Percentiles rank a stretch among this genome's conserved stretches.
Evolutionary conservation across 2,329 filamentous ascomycete genomes (phyloP).

Genomic region (Fusarium bulbicola): DNA sequence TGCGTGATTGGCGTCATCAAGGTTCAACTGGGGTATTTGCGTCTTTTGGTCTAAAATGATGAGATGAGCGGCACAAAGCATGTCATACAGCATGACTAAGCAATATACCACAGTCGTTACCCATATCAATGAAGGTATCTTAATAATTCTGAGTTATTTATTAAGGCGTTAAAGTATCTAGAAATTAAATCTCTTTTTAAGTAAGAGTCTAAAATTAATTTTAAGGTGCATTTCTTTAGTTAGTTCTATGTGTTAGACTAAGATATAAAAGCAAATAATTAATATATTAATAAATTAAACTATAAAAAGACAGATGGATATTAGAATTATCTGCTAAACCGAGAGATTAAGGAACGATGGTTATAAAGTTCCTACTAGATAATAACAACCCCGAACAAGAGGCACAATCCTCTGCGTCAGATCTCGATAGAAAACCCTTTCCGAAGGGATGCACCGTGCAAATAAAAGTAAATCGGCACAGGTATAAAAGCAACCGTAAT

Average conservation of each 20-base stretch:
- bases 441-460: constrained; percentile 49
- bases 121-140: no score
- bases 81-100: neutral
- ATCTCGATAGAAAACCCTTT: constrained; percentile 6
- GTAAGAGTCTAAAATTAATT: no score
- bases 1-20: neutral
- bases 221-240: rapidly evolving
- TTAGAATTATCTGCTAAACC: no score
- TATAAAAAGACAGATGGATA: no score
- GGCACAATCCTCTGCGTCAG: rapidly evolving
- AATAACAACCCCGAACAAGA: rapidly evolving
- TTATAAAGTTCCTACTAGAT: no score
- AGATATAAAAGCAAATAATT: no score
- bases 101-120: neutral
- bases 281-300: no score
- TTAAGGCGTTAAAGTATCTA: no score
- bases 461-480: constrained; percentile 50
- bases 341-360: no score
- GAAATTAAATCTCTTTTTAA: no score
- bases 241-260: no score
- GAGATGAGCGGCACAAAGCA: neutral
- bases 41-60: neutral
- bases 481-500: constrained; percentile 53
- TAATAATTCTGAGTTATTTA: rapidly evolving
- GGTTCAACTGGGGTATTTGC: neutral